Evolutionary conservation across 768 basidiomycete genomes (phyloP).

Genomic region (Tricholoma terreum): DNA sequence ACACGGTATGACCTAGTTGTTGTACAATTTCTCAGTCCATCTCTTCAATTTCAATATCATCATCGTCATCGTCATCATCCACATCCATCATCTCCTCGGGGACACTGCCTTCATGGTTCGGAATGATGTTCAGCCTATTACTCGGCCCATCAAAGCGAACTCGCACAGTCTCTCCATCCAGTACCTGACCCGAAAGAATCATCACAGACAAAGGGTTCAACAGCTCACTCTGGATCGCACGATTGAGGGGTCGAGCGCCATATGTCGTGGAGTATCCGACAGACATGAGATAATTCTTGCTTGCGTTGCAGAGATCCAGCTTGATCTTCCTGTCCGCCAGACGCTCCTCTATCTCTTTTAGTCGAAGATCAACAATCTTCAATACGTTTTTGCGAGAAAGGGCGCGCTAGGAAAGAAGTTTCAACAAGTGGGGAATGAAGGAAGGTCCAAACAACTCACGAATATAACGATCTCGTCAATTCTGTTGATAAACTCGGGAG

Average conservation of each 20-base stretch:
- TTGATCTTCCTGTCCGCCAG: slow-evolving; percentile 78
- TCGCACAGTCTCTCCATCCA: slow-evolving; percentile 74
- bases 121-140: slow-evolving; percentile 73
- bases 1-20: no score
- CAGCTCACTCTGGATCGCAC: slow-evolving; percentile 88
- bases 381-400: slow-evolving; percentile 75
- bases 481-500: slow-evolving; percentile 90
- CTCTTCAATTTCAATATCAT: slow-evolving; percentile 68
- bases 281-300: slow-evolving; percentile 73
- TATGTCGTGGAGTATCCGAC: slow-evolving; percentile 80
- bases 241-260: slow-evolving; percentile 89
- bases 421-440: slow-evolving; percentile 20
- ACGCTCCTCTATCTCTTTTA: slow-evolving; percentile 82
- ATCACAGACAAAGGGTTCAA: slow-evolving; percentile 86
- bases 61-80: slow-evolving; percentile 50
- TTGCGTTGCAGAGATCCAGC: slow-evolving; percentile 70
- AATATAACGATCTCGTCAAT: slow-evolving; percentile 86
- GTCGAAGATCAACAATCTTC: slow-evolving; percentile 85
- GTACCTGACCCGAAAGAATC: slow-evolving; percentile 78
- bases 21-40: slow-evolving; percentile 42
- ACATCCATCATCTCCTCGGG: slow-evolving; percentile 60
- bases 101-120: slow-evolving; percentile 71
- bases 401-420: slow-evolving; percentile 53
- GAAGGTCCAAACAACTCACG: slow-evolving; percentile 36
- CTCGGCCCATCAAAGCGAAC: slow-evolving; percentile 79